Evolutionary conservation across 108 stramenopile genomes (phyloP).

Genomic region (Asterionellopsis glacialis): DNA sequence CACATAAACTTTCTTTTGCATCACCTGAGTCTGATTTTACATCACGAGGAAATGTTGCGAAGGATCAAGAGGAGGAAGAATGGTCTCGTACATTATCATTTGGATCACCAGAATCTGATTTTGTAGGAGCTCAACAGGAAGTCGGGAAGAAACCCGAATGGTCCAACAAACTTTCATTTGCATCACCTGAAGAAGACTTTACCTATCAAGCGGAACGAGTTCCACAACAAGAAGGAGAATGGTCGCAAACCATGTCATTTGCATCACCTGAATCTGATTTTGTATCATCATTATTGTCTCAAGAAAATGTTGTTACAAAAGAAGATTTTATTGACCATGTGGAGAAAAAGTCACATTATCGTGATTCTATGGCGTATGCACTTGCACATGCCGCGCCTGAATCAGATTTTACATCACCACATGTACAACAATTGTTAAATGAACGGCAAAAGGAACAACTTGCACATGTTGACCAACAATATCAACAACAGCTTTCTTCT

Average conservation of each 20-base stretch:
- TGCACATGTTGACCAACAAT: not conserved
- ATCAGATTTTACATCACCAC: constrained; percentile 9
- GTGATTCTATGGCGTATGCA: not conserved
- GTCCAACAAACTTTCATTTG: constrained; percentile 12
- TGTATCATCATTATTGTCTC: not conserved
- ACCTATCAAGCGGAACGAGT: not conserved
- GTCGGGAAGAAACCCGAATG: not conserved
- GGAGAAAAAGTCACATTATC: not conserved
- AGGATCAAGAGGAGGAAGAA: not conserved
- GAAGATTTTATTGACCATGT: constrained; percentile 1
- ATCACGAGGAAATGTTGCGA: not conserved
- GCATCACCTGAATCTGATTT: not conserved
- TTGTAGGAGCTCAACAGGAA: not conserved
- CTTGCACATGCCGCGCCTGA: constrained; percentile 6
- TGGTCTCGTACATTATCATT: constrained; percentile 12
- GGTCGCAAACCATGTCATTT: not conserved
- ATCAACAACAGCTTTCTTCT: not conserved
- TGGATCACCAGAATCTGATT: constrained; percentile 4
- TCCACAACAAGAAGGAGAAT: not conserved
- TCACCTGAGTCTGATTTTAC: constrained; percentile 27
- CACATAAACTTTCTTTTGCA: constrained; percentile 10
- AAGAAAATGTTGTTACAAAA: not conserved
- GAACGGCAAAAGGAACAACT: constrained; percentile 8
- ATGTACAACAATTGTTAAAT: not conserved
- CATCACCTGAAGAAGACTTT: constrained; percentile 17